Conservation (phyloP, 2,329 filamentous ascomycete species). For the Hymenoscyphus repandus region DNA sequence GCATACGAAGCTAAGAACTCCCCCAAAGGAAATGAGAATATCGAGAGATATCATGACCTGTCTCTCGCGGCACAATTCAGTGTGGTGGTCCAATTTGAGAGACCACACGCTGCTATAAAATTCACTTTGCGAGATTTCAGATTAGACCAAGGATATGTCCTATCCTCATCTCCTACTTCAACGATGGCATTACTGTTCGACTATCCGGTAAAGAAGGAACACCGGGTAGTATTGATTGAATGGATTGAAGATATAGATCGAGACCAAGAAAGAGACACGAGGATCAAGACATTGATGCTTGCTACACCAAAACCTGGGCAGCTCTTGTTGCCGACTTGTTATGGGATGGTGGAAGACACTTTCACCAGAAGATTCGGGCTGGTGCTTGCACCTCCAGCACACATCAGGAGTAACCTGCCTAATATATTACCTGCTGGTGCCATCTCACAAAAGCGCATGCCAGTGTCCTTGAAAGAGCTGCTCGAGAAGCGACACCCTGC, state of each 20-base stretch:
- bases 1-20: constrained; percentile 20
- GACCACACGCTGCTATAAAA: constrained; percentile 21
- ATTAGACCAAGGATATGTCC: constrained; percentile 20
- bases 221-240: constrained; percentile 27
- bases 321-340: constrained; percentile 23
- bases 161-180: constrained; percentile 17
- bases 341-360: constrained; percentile 25
- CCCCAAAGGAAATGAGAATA: constrained; percentile 6
- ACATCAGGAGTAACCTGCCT: constrained; percentile 22
- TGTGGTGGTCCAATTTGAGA: constrained; percentile 21
- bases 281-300: constrained; percentile 25
- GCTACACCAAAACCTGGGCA: constrained; percentile 23
- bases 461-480: constrained; percentile 20
- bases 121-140: constrained; percentile 26
- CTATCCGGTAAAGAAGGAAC: constrained; percentile 24
- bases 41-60: constrained; percentile 15
- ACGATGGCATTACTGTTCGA: constrained; percentile 27
- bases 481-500: constrained; percentile 22
- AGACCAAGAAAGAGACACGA: constrained; percentile 21
- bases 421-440: constrained; percentile 22
- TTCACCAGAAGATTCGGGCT: constrained; percentile 18
- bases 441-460: constrained; percentile 25
- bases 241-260: constrained; percentile 19
- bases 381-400: constrained; percentile 24
- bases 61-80: constrained; percentile 24